A percentile compares a stretch with the other conserved stretches of the same genome.
phyloP scores from a whole-genome alignment of 148 eudicot species.

The Fagopyrum homotropicum region DNA sequence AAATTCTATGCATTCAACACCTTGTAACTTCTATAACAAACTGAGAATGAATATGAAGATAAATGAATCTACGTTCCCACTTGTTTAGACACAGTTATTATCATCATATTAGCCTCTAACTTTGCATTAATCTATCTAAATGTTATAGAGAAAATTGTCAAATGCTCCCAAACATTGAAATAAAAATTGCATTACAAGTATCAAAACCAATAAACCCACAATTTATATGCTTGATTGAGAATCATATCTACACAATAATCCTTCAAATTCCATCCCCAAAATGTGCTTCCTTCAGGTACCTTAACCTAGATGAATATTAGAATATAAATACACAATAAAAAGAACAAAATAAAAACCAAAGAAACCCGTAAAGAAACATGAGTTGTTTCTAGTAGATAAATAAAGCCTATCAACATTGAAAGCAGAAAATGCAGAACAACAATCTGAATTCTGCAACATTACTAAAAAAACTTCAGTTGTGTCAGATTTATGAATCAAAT shows the following conservation, averaged over 20 bases:
- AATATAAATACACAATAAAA: background rate
- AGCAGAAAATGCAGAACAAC: background rate
- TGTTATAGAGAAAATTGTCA: no score
- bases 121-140: no score
- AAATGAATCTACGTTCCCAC: background rate
- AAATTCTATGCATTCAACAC: constrained; percentile 45
- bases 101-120: no score
- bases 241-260: no score
- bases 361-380: background rate
- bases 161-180: no score
- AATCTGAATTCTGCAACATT: constrained; percentile 5
- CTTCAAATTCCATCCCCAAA: constrained; percentile 72
- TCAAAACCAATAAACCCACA: no score
- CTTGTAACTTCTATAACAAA: constrained; percentile 29
- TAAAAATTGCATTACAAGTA: no score
- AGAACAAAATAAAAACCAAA: background rate
- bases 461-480: background rate
- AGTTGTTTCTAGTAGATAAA: background rate
- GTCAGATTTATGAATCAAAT: background rate
- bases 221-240: no score
- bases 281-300: constrained; percentile 80
- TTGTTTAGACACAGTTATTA: no score
- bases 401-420: background rate
- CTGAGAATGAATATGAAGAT: background rate
- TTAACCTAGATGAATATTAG: constrained; percentile 43